phyloP scores from a whole-genome alignment of 2,329 filamentous ascomycete species.

The Torrubiellomyces zombiae region DNA sequence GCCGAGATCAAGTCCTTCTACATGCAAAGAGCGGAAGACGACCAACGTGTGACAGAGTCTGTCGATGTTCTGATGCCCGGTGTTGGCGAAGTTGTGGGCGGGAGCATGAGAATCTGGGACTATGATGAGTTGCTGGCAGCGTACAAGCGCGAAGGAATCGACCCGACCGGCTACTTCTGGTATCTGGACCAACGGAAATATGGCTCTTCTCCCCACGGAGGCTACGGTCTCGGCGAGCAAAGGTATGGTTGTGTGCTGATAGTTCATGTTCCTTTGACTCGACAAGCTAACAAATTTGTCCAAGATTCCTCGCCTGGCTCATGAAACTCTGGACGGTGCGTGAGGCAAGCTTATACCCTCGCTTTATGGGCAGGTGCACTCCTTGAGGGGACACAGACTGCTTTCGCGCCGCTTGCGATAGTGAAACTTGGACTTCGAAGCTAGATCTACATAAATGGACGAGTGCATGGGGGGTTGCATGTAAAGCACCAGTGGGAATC shows the following conservation, averaged over 20 bases:
- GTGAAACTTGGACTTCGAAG: too few species aligned
- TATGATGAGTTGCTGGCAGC: constrained; percentile 79
- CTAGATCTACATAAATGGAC: too few species aligned
- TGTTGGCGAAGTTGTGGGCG: constrained; percentile 93
- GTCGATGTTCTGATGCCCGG: constrained; percentile 80
- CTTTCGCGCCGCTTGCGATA: too few species aligned
- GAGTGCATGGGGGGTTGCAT: constrained; percentile 1
- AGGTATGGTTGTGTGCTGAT: constrained; percentile 22
- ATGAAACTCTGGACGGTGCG: constrained; percentile 46
- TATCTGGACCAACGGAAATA: constrained; percentile 97
- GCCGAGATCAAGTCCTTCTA: constrained; percentile 98
- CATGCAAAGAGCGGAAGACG: constrained; percentile 77
- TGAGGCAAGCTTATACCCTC: constrained; percentile 56
- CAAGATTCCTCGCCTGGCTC: constrained; percentile 44
- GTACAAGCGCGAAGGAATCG: constrained; percentile 75
- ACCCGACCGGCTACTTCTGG: constrained; percentile 85
- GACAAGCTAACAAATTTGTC: constrained; percentile 1
- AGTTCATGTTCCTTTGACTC: background rate
- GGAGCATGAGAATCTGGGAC: constrained; percentile 88
- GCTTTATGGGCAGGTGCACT: constrained; percentile 67
- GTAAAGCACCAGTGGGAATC: too few species aligned
- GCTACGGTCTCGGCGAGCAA: constrained; percentile 68
- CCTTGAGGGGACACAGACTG: too few species aligned
- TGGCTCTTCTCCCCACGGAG: constrained; percentile 79
- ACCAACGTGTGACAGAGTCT: constrained; percentile 75